These are phyloP conservation scores for Skeletonema costatum DNA, from an alignment of 108 stramenopile genomes.

Conservation along the genomic window DNA sequence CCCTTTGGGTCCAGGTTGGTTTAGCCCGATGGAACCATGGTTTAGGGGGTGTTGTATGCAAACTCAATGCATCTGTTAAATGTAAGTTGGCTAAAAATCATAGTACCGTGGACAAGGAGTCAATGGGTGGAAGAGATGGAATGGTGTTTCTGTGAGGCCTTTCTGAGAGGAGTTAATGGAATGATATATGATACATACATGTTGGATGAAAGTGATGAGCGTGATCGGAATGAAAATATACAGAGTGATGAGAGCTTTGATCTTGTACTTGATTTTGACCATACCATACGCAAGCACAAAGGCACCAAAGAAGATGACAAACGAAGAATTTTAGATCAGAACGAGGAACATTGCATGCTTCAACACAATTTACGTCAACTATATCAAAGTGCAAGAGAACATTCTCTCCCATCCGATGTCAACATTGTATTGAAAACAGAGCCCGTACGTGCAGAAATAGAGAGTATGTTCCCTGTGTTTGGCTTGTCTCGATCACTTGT, in stretches of 20 bases:
- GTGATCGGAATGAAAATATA: not conserved
- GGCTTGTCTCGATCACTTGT: conserved; percentile 32
- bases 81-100: conserved; percentile 7
- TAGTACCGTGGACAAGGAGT: conserved; percentile 27
- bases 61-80: conserved; percentile 28
- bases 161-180: conserved; percentile 33
- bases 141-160: conserved; percentile 31
- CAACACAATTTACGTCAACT: conserved; percentile 28
- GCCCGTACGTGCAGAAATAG: conserved; percentile 28
- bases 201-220: not conserved
- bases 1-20: conserved; percentile 36
- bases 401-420: conserved; percentile 35
- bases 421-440: conserved; percentile 39
- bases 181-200: conserved; percentile 34
- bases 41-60: conserved; percentile 15
- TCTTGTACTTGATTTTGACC: conserved; percentile 22
- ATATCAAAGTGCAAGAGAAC: conserved; percentile 31
- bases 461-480: conserved; percentile 43
- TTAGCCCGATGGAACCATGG: conserved; percentile 36
- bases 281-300: not conserved
- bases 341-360: conserved; percentile 39
- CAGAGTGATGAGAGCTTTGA: not conserved
- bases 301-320: not conserved
- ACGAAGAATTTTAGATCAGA: conserved; percentile 7
- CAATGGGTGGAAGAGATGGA: conserved; percentile 32